These are phyloP conservation scores for Gynostemma pentaphyllum DNA, from an alignment of 306 rosid species.

Conservation along the genomic window DNA sequence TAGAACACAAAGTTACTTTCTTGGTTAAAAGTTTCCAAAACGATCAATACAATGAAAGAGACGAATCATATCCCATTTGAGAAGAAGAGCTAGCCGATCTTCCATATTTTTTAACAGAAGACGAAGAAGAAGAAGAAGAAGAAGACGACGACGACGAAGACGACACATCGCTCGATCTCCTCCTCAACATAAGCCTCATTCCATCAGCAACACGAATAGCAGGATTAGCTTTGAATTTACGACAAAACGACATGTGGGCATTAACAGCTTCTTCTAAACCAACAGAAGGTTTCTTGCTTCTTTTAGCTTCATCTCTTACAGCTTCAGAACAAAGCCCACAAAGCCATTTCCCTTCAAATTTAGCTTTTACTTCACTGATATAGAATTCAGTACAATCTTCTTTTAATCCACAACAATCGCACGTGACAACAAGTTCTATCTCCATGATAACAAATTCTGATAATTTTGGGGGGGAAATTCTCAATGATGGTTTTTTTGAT, in stretches of 20 bases:
- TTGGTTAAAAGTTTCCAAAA: neutral
- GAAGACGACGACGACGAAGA: conserved; percentile 23
- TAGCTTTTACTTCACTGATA: conserved; percentile 53
- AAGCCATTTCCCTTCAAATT: conserved; percentile 84
- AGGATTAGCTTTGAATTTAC: conserved; percentile 81
- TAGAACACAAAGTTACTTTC: no score
- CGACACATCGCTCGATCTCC: conserved; percentile 59
- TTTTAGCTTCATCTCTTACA: conserved; percentile 71
- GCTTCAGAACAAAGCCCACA: conserved; percentile 99
- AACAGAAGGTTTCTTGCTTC: conserved; percentile 35
- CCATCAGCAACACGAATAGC: conserved; percentile 90
- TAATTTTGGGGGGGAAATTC: no score
- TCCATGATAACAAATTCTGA: conserved; percentile 38
- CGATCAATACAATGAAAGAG: conserved; percentile 32
- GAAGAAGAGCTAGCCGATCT: conserved; percentile 61
- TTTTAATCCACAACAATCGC: conserved; percentile 91
- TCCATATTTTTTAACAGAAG: conserved; percentile 44
- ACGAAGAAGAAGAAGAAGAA: neutral
- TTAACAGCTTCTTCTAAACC: conserved; percentile 80
- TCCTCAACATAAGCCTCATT: conserved; percentile 89
- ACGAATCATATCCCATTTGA: conserved; percentile 67
- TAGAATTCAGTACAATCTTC: conserved; percentile 93
- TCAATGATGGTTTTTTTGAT: no score
- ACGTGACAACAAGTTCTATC: conserved; percentile 70
- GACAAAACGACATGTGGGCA: conserved; percentile 96